Evolutionary conservation across 2,329 filamentous ascomycete species (phyloP), one percentile per base, ranked within the genome.

Genomic region (Tolypocladium guangdongense): DNA sequence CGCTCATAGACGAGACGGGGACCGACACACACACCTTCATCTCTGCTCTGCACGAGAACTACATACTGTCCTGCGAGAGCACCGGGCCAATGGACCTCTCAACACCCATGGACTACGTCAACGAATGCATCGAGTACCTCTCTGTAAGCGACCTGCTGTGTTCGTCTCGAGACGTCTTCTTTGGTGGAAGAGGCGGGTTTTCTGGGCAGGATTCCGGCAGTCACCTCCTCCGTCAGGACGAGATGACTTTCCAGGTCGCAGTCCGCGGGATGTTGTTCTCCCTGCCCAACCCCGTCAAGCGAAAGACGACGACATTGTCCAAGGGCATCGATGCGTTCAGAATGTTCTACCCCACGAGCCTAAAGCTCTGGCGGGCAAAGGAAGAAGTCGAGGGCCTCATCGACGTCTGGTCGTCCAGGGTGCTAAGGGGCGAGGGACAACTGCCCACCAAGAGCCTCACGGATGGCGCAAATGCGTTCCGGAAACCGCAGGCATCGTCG

Each of bases 11-110:
- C 62, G 92, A 96, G 71, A 90, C 88, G 0, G 93, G 93, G 1
- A 96, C 93, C 0, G 93, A 99, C 63, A 89, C 86, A 0, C 83
- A 88, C 54, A 96, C 91, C 0, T 96, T 96, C 63, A 81, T 96
- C 49, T 88, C 90, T 5, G 88, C 90, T 4, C 73, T 97, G 0
- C 92, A 97, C 65, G 93, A 99, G 64, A 99, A 99, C 64, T 97
- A 96, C 60, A 78, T 86, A 1, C 75, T 90, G 1, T 97, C 93
- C 0, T 97, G 92, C 64, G 82, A 86, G 59, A 74, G 74, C 47
- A 73, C 71, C 2, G 71, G 72, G 0, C 72, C 73, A 0, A 67
- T 70, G 56, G 79, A 80, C 61, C 63, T 75, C 5, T 67, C 79
- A 24, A 82, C 78, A 0, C 85, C 90, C 1, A 78, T 91, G 33